Evolutionary conservation across 306 rosid genomes (phyloP), one percentile per base, ranked within the genome.

Genomic region (Quillaja saponaria): DNA sequence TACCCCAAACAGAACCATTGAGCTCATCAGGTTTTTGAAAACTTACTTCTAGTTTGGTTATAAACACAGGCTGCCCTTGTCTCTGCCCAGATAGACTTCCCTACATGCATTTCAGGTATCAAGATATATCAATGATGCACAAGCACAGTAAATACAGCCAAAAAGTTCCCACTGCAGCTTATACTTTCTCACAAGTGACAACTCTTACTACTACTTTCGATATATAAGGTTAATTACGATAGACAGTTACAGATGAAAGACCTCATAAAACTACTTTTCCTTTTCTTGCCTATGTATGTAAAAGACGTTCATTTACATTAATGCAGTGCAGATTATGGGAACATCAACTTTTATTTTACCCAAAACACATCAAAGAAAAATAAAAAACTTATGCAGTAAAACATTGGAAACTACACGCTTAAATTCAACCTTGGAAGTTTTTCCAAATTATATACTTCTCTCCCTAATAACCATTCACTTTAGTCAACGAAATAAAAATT

Each of bases 51-150:
- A 92, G 82, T 81, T 82, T 89, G 62, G 96, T 89, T 74, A 92
- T 89, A 71, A 92, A 87, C 45, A 85, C 91, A 25, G 99, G 97
- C 39, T 86, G 95, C 53, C 99, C 97, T 85, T 89, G 91, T 76
- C 99, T 87, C 84, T 83, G 99, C 17, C 99, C 99, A 46, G 87
- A 85, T 82, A 92, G 79, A 80, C 82, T 83, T 74, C 99, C 99
- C 99, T 92, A 91, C 83, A 82, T 50, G 45, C 46, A 55, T 74
- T 68, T 63, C 68, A 57, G 63, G 45, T 63, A 40, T 58, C 45
- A 79, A 62, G 46, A 66, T 53, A 49, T 17, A 67, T 31, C 55
- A 62, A 60, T 57, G 19, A 76, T 45, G 62, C 69, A 70, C 61
- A 76, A 73, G 42, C 48, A 67, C 45, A 68, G 34, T 40, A 67